Percentiles rank a stretch among this genome's conserved stretches.
These are phyloP conservation scores for Globisporangium megalacanthum DNA, from an alignment of 352 stramenopile genomes.

Conservation along the genomic window DNA sequence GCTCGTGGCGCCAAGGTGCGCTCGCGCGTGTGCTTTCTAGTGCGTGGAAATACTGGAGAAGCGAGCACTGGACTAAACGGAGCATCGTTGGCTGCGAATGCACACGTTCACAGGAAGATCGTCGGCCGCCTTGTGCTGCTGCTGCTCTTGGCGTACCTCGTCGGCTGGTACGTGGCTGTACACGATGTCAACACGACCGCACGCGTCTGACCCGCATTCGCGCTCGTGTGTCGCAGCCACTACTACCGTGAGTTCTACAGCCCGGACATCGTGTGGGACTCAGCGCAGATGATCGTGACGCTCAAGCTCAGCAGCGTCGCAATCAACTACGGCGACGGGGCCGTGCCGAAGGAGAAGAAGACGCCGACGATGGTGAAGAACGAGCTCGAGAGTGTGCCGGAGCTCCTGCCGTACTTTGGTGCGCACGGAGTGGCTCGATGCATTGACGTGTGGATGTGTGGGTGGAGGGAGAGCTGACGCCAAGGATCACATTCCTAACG, in stretches of 20 bases:
- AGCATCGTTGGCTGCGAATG: too few relatives aligned
- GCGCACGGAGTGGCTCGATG: not conserved
- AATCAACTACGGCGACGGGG: constrained; percentile 80
- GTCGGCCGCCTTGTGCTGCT: constrained; percentile 61
- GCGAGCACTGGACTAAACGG: too few relatives aligned
- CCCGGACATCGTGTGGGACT: constrained; percentile 78
- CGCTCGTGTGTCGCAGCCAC: constrained; percentile 30
- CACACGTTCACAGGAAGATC: constrained; percentile 29
- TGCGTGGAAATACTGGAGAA: not conserved
- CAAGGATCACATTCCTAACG: not conserved
- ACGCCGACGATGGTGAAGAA: constrained; percentile 70
- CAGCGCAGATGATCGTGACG: constrained; percentile 84
- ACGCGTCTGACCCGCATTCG: too few relatives aligned
- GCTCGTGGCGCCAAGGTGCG: constrained; percentile 50
- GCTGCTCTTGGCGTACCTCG: constrained; percentile 62
- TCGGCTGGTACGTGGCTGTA: constrained; percentile 34
- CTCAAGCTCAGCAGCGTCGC: constrained; percentile 77
- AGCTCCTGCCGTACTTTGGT: constrained; percentile 73
- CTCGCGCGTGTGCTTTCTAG: not conserved
- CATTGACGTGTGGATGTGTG: not conserved
- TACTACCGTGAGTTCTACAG: constrained; percentile 83
- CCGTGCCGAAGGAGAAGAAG: constrained; percentile 67
- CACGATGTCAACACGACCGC: too few relatives aligned
- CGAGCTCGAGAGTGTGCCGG: constrained; percentile 52
- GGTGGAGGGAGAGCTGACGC: not conserved